A percentile compares a stretch with the other conserved stretches of the same genome.
Conservation (phyloP, 1,284 basidiomycete genomes). For the Marasmius sp. region DNA sequence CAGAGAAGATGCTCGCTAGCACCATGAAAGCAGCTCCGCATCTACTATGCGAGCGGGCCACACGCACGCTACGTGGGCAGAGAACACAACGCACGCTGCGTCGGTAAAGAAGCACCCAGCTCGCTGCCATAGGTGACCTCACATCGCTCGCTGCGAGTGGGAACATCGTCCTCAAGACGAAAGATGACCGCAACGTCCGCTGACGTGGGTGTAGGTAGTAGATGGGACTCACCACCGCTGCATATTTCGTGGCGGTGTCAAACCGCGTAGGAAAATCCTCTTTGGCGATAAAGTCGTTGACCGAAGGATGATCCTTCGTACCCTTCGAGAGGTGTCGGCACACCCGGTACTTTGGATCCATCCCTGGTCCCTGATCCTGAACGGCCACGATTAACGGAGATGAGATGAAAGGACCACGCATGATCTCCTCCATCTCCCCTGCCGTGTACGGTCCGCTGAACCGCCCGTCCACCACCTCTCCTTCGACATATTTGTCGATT, state of each 20-base stretch:
- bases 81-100: too few relatives aligned
- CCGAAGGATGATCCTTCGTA: conserved; percentile 1
- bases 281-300: conserved; percentile 20
- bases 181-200: too few relatives aligned
- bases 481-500: conserved; percentile 27
- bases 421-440: conserved; percentile 23
- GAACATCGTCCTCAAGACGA: too few relatives aligned
- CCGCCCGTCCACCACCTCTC: conserved; percentile 22
- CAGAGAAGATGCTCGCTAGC: too few relatives aligned
- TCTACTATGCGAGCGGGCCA: too few relatives aligned
- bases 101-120: too few relatives aligned
- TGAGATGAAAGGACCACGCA: conserved; percentile 21
- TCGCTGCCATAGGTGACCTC: too few relatives aligned
- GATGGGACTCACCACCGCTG: conserved; percentile 15
- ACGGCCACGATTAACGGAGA: conserved; percentile 21
- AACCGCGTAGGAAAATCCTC: conserved; percentile 22
- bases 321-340: conserved; percentile 21
- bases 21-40: too few relatives aligned
- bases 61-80: too few relatives aligned
- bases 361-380: conserved; percentile 12
- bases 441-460: conserved; percentile 34
- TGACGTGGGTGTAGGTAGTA: neutral
- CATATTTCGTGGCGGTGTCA: conserved; percentile 17
- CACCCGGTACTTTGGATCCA: conserved; percentile 15
- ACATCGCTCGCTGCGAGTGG: neutral